Evolutionary conservation across 805 yeast genomes (phyloP).

Genomic region (Saturnispora silvae): DNA sequence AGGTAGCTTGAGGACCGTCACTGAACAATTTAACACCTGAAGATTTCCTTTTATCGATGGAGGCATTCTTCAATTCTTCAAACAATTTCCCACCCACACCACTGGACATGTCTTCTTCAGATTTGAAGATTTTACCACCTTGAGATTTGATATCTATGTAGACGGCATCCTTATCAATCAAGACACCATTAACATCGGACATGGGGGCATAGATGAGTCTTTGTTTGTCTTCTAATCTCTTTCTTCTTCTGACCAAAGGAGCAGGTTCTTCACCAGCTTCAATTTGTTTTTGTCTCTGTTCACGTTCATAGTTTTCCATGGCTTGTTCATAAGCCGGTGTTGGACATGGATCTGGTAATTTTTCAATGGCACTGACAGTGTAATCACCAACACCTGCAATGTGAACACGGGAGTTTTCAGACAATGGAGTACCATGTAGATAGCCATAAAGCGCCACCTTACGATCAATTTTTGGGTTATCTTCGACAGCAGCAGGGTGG

Average conservation of each 20-base stretch:
- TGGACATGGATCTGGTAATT: constrained; percentile 97
- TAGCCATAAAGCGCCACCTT: constrained; percentile 90
- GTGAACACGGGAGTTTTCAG: constrained; percentile 65
- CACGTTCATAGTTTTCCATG: constrained; percentile 72
- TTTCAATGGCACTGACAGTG: constrained; percentile 64
- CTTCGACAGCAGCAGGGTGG: constrained; percentile 73
- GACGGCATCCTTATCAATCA: constrained; percentile 95
- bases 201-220: constrained; percentile 96
- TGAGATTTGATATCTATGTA: constrained; percentile 70
- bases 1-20: constrained; percentile 27
- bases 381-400: constrained; percentile 95
- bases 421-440: constrained; percentile 83
- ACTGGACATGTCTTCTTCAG: constrained; percentile 24
- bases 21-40: constrained; percentile 69
- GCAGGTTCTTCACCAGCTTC: constrained; percentile 41
- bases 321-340: constrained; percentile 88
- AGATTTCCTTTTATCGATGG: constrained; percentile 37
- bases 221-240: constrained; percentile 87
- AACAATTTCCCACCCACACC: constrained; percentile 86
- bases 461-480: constrained; percentile 76
- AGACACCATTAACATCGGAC: constrained; percentile 99
- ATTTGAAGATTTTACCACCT: constrained; percentile 15
- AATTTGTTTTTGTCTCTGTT: constrained; percentile 54
- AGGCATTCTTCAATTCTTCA: constrained; percentile 66
- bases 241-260: constrained; percentile 52